Conservation (phyloP, 352 stramenopile genomes). For the Saprolegnia diclina region DNA sequence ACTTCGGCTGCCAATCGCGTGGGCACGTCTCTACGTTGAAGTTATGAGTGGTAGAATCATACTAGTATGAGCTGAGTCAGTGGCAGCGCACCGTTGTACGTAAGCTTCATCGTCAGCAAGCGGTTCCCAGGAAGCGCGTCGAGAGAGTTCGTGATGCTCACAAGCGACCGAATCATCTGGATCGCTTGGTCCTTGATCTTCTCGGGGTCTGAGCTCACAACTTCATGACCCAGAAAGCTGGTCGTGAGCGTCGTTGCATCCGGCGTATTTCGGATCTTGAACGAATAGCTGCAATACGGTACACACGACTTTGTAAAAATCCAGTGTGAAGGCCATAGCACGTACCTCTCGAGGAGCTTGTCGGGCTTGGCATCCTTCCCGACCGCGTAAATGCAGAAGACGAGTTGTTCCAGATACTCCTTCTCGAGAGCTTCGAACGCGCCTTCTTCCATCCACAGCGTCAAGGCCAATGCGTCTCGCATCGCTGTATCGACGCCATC, state of each 20-base stretch:
- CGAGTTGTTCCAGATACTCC: conserved; percentile 36
- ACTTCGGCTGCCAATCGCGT: conserved; percentile 35
- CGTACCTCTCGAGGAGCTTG: conserved; percentile 37
- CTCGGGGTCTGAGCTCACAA: conserved; percentile 34
- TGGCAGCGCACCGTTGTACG: conserved; percentile 34
- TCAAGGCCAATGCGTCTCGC: conserved; percentile 33
- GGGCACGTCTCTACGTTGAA: conserved; percentile 28
- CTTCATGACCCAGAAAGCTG: conserved; percentile 31
- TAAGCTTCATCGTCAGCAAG: conserved; percentile 41
- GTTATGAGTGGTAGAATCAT: not conserved
- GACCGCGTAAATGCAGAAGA: conserved; percentile 37
- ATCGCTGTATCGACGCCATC: conserved; percentile 28
- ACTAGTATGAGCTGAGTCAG: not conserved
- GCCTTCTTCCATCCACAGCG: conserved; percentile 40
- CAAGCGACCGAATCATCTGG: conserved; percentile 41
- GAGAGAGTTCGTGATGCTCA: conserved; percentile 41
- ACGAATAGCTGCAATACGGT: conserved; percentile 35
- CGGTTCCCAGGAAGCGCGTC: conserved; percentile 36
- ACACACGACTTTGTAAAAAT: not conserved
- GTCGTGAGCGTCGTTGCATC: conserved; percentile 32
- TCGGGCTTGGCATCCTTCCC: conserved; percentile 27
- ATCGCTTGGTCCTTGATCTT: conserved; percentile 41
- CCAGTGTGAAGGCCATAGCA: not conserved
- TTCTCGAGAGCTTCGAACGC: conserved; percentile 40
- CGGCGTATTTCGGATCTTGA: conserved; percentile 31